Evolutionary conservation across 805 yeast species (phyloP), one percentile per base, ranked within the genome.

Genomic region (Jamesozyma piceae): DNA sequence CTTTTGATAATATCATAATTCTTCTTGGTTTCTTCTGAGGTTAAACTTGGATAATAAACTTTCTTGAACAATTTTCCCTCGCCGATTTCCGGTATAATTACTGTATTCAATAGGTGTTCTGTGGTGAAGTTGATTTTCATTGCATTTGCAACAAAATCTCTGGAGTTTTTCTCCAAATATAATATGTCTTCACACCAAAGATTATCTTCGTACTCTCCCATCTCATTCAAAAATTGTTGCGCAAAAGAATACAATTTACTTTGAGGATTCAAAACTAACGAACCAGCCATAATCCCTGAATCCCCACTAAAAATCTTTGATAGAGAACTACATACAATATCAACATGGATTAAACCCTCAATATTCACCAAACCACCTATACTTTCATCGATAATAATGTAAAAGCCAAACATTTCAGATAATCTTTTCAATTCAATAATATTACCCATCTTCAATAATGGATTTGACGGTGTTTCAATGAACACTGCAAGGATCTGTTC

Each of bases 381-480:
- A 1, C 97, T 92, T 58, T 92, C 98, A 64, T 92, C 98, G 32
- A 92, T 82, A 15, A 85, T 84, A 28, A 92, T 77, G 14, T 80
- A 79, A 63, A 92, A 92, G 2, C 74, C 72, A 64, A 73, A 84
- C 51, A 80, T 69, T 46, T 76, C 76, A 3, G 95, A 78, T 42
- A 92, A 69, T 42, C 70, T 58, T 43, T 81, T 73, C 45, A 88
- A 74, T 51, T 78, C 74, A 34, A 60, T 59, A 54, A 92, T 66
- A 58, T 94, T 77, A 1, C 96, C 95, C 36, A 95, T 82, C 55
- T 78, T 82, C 48, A 94, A 68, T 46, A 89, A 67, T n/a, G 97
- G 97, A 61, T 89, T 89, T 0, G 95, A 82, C 1, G 99, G 98
- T 47, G 95, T 82, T 63, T 92, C 98, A 59, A 95, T 82, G 57